Conservation (phyloP, 495 filamentous ascomycete species). For the Talaromyces thailandensis region DNA sequence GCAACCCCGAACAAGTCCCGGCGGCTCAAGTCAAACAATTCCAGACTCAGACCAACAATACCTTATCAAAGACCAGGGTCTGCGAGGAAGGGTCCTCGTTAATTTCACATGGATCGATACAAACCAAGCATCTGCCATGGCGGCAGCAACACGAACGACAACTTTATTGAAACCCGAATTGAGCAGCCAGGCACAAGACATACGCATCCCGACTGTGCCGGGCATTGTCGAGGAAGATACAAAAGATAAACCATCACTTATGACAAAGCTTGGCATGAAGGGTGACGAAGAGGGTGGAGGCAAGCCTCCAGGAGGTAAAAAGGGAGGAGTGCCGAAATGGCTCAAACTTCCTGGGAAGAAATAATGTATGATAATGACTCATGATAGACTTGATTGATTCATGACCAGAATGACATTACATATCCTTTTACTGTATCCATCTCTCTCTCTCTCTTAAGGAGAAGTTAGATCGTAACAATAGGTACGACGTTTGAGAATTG, state of each 20-base stretch:
- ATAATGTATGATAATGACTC: slow-evolving; percentile 15
- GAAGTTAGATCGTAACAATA: not conserved
- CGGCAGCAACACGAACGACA: slow-evolving; percentile 14
- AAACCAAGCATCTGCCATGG: slow-evolving; percentile 32
- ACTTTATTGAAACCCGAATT: slow-evolving; percentile 57
- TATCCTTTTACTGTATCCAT: not conserved
- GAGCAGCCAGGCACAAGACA: slow-evolving; percentile 53
- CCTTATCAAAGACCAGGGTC: slow-evolving; percentile 64
- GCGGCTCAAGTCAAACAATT: slow-evolving; percentile 25
- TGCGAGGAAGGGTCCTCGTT: slow-evolving; percentile 61
- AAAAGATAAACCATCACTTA: slow-evolving; percentile 18
- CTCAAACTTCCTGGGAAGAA: slow-evolving; percentile 57
- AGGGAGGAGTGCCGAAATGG: slow-evolving; percentile 57
- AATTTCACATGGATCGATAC: slow-evolving; percentile 70
- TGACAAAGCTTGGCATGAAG: slow-evolving; percentile 23
- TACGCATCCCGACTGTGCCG: slow-evolving; percentile 46
- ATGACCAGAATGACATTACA: not conserved
- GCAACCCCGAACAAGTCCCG: slow-evolving; percentile 8
- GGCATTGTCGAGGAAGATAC: slow-evolving; percentile 35
- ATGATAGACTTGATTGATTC: not conserved
- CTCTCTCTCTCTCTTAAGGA: not conserved
- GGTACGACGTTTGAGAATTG: not conserved
- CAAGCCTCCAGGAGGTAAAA: slow-evolving; percentile 27
- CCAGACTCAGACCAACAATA: slow-evolving; percentile 39
- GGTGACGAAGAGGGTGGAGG: slow-evolving; percentile 25